Base-by-base conservation (phyloP, 495 filamentous ascomycete genomes). In the Durotheca rogersii region DNA sequence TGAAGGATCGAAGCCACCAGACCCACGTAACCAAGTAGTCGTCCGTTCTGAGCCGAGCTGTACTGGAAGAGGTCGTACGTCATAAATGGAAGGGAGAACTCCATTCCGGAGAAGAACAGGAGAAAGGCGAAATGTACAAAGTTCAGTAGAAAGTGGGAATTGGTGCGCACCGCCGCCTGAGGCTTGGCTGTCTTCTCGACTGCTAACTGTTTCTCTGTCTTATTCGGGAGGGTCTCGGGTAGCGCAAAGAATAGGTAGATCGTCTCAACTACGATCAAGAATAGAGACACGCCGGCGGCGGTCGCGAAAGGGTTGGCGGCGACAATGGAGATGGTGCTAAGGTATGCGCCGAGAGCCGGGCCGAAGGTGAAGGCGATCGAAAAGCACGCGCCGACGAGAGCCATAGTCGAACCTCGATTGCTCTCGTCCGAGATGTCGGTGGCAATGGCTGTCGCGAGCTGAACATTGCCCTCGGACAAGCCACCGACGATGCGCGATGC, bases 331-430 rank as follows among this genome's bases (percentile, higher is more conserved):
- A 93, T 77, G 14, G 81, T 80, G 44, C 85, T 83, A 17, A 99
- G 72, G 51, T 79, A 89, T 0, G 94, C 93, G 30, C 93, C 93
- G 41, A 99, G 75, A 19, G 90, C 87, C 0, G 93, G 93, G 0
- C 93, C 93, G 60, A 93, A 94, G 1, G 94, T 97, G 65, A 99
- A 99, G 9, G 93, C 91, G 56, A 99, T 87, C 40, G 86, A 91
- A 74, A 99, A 99, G 70, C 94, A 97, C 29, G 84, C 92, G 25
- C 93, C 93, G 10, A 99, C 90, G 31, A 97, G 76, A 10, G 93
- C 93, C 85, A 99, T 96, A 20, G 94, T 95, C 11, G 87, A 83
- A 1, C 90, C 89, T 17, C 93, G 80, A 46, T 81, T 85, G 35
- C 79, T 77, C 41, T 87, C 82, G 59, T 93, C 89, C 46, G 87